Conservation (phyloP, 345 rosid genomes). For the Microthlaspi erraticum region DNA sequence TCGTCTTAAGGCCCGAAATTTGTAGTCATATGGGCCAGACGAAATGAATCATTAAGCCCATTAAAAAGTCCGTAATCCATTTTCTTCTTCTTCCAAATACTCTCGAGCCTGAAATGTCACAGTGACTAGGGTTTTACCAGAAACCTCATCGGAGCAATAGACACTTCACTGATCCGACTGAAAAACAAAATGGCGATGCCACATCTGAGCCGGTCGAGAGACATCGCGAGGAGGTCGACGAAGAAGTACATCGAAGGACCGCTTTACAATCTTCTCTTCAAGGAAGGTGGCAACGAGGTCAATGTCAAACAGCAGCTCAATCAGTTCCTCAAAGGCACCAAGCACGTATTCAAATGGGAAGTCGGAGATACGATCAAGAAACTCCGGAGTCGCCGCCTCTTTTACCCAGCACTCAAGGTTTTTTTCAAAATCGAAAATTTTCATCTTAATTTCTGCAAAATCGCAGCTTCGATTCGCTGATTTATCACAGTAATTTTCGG, state of each 20-base stretch:
- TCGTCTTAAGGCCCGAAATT: too few relatives aligned
- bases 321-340: slow-evolving; percentile 76
- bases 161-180: not conserved
- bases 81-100: not conserved
- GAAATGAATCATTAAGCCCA: not conserved
- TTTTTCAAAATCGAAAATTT: not conserved
- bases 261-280: slow-evolving; percentile 70
- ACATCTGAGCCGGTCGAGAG: slow-evolving; percentile 70
- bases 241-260: slow-evolving; percentile 90
- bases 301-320: slow-evolving; percentile 75
- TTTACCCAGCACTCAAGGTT: slow-evolving; percentile 91
- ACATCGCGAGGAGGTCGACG: slow-evolving; percentile 68
- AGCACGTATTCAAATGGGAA: slow-evolving; percentile 96
- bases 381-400: slow-evolving; percentile 76
- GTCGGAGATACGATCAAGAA: slow-evolving; percentile 83
- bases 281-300: slow-evolving; percentile 70
- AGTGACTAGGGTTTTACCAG: slow-evolving; percentile 37
- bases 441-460: not conserved
- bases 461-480: not conserved
- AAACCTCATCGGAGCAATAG: slow-evolving; percentile 6
- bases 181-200: slow-evolving; percentile 57
- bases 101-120: not conserved
- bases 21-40: slow-evolving; percentile 7
- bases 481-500: not conserved
- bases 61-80: not conserved